Evolutionary conservation across 192 early-diverging fungal genomes (phyloP).

Genomic region (Globomyces pollinis-pini): DNA sequence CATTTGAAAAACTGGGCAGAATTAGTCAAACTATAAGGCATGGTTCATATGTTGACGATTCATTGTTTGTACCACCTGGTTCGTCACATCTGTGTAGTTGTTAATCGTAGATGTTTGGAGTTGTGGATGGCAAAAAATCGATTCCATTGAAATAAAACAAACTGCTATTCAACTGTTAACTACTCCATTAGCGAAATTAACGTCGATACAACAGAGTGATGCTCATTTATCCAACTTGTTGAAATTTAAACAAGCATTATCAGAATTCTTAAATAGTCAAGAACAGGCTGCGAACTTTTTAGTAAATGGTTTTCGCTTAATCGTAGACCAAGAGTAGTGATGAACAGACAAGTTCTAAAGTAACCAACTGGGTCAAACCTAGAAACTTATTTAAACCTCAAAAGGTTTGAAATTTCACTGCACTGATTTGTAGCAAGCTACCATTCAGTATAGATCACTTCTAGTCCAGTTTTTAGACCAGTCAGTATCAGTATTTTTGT

Average conservation of each 20-base stretch:
- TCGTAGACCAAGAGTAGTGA: neutral
- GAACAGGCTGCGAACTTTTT: neutral
- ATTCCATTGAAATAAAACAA: constrained; percentile 5
- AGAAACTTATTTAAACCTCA: neutral
- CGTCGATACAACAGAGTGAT: constrained; percentile 6
- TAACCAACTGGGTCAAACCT: neutral
- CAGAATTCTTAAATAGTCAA: neutral
- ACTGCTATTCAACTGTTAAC: neutral
- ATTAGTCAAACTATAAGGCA: neutral
- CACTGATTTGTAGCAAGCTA: no score
- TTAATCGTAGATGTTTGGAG: constrained; percentile 8
- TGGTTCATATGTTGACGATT: neutral
- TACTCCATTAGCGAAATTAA: constrained; percentile 1
- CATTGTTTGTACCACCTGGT: constrained; percentile 2
- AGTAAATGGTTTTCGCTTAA: neutral
- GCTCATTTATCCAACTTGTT: neutral
- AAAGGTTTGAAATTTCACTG: no score
- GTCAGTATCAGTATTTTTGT: neutral
- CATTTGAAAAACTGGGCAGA: neutral
- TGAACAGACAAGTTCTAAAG: neutral
- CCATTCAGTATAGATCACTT: neutral
- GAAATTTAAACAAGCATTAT: neutral
- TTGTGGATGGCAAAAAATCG: neutral
- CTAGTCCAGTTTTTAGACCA: constrained; percentile 6
- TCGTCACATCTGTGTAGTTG: no score